Evolutionary conservation across 192 early-diverging fungal species (phyloP).

Genomic region (Podila minutissima): DNA sequence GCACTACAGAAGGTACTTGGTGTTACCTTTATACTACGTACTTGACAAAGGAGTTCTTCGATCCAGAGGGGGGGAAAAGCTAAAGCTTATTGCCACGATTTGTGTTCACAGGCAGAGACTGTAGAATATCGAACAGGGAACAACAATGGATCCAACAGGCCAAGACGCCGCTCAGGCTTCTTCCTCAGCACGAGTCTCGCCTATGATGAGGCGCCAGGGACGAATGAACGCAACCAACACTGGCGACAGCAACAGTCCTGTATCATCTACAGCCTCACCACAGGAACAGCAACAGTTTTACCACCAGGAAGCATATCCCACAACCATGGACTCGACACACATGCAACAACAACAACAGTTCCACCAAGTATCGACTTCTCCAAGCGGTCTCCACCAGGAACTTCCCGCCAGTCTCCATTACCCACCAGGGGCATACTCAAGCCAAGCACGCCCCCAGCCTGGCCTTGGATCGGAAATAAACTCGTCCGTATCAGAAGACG

Average conservation of each 20-base stretch:
- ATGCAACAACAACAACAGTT: background rate
- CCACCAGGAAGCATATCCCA: background rate
- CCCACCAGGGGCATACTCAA: background rate
- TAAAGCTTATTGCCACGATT: background rate
- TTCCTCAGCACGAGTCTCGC: conserved; percentile 6
- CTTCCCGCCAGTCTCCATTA: conserved; percentile 2
- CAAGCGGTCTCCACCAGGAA: background rate
- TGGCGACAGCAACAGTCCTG: background rate
- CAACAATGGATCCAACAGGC: background rate
- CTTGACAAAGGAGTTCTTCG: too few species aligned
- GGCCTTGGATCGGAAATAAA: background rate
- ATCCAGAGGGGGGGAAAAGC: background rate
- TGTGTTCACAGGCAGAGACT: background rate
- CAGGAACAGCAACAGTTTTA: conserved; percentile 5
- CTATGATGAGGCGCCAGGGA: conserved; percentile 6
- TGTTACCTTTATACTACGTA: too few species aligned
- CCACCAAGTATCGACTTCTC: background rate
- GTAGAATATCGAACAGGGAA: background rate
- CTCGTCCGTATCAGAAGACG: background rate
- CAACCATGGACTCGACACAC: background rate
- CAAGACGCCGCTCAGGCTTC: conserved; percentile 2
- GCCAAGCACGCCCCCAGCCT: background rate
- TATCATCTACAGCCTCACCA: background rate
- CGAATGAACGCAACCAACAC: background rate
- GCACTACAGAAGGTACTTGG: too few species aligned